Evolutionary conservation across 352 stramenopile genomes (phyloP).

Genomic region (Phytopythium sindhum): DNA sequence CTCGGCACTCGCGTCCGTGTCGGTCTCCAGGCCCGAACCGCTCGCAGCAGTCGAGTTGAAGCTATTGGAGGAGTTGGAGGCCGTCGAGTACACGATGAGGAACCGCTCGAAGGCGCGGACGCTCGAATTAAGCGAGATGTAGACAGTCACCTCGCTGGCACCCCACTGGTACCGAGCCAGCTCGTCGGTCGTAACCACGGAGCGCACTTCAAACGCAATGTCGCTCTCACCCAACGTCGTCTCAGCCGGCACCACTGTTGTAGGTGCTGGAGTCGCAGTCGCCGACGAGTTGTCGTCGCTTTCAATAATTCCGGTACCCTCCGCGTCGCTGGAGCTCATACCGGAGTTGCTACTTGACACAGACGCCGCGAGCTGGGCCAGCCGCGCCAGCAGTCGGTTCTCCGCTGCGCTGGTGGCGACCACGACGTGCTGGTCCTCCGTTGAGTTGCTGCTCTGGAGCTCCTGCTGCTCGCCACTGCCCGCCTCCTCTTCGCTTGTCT

Average conservation of each 20-base stretch:
- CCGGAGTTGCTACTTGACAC: conserved; percentile 4
- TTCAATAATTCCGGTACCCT: background rate
- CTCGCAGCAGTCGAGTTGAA: conserved; percentile 12
- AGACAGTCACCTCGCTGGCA: conserved; percentile 26
- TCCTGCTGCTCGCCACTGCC: background rate
- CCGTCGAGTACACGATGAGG: conserved; percentile 26
- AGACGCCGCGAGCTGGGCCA: conserved; percentile 1
- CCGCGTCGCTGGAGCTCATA: background rate
- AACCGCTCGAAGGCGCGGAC: conserved; percentile 37
- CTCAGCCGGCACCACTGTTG: background rate
- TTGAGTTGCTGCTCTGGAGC: background rate
- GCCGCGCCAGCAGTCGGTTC: background rate
- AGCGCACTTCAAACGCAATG: conserved; percentile 30
- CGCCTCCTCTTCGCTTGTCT: background rate
- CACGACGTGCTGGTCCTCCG: background rate
- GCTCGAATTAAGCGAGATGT: conserved; percentile 35
- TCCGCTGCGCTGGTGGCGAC: background rate
- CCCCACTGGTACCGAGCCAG: conserved; percentile 38
- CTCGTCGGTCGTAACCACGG: conserved; percentile 20
- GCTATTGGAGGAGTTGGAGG: background rate
- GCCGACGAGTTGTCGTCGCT: background rate
- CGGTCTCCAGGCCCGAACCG: background rate
- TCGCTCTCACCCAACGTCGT: conserved; percentile 6
- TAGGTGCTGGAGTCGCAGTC: background rate
- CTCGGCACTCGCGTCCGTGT: conserved; percentile 8